Evolutionary conservation across 345 rosid species (phyloP).

Genomic region (Citrus reticulata): DNA sequence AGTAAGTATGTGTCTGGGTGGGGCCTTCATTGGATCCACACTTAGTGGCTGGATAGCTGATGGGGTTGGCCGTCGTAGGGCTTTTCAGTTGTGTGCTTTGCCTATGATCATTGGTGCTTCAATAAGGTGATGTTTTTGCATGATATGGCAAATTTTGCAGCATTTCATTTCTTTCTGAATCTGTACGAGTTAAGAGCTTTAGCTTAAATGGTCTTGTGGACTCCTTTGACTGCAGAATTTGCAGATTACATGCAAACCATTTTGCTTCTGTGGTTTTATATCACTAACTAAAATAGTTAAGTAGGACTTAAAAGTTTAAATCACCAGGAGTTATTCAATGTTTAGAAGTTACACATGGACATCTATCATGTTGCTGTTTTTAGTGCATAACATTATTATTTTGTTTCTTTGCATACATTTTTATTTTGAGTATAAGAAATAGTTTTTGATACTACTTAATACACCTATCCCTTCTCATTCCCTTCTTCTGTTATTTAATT

Average conservation of each 20-base stretch:
- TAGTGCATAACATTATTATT: neutral
- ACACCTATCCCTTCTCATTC: neutral
- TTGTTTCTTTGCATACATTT: too few relatives aligned
- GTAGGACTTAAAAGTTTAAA: neutral
- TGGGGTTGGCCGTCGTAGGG: slow-evolving; percentile 78
- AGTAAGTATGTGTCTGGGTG: slow-evolving; percentile 91
- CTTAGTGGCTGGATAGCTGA: slow-evolving; percentile 89
- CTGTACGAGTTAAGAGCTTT: neutral
- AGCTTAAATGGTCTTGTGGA: too few relatives aligned
- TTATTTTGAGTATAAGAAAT: neutral
- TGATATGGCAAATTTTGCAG: slow-evolving; percentile 7
- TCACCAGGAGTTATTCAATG: neutral
- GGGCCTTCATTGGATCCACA: slow-evolving; percentile 77
- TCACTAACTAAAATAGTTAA: neutral
- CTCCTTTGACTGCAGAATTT: neutral
- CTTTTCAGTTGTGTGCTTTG: slow-evolving; percentile 84
- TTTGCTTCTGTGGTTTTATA: neutral
- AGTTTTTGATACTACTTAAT: neutral
- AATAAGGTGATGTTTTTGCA: slow-evolving; percentile 44
- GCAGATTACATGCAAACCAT: neutral
- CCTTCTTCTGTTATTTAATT: neutral
- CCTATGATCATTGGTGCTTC: slow-evolving; percentile 93
- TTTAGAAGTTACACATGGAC: neutral
- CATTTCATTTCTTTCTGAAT: neutral
- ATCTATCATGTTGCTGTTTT: neutral